Base-by-base conservation (phyloP, 2,329 filamentous ascomycete species). In the Pseudodiploospora longispora region DNA sequence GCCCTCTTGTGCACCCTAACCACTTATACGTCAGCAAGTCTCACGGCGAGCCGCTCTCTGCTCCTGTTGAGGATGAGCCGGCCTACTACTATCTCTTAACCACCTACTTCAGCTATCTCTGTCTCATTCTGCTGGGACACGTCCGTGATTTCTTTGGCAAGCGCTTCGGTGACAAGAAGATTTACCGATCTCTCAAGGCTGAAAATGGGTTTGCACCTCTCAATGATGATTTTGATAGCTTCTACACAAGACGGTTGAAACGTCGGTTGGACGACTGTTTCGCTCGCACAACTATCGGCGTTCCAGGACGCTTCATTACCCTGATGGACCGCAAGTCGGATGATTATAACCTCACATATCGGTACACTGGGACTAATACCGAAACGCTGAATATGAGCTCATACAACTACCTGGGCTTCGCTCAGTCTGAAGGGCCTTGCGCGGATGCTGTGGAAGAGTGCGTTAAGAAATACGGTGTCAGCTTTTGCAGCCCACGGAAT, bases 381-480 rank as follows among this genome's bases (percentile, higher is more conserved):
- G 88, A 98, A 66, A 97, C 93, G 0, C 72, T 98, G 57, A 98
- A 98, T 69, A 85, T 98, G 84, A 96, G 91, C 71, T 98, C 93
- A 1, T 98, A 98, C 76, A 98, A 98, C 68, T 98, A 98, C 62
- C 85, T 98, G 27, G 93, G 93, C 36, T 98, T 98, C 58, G 93
- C 93, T 41, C 93, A 98, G 65, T 96, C 93, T 0, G 90, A 97
- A 53, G 93, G 93, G 8, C 91, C 93, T 35, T 98, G 93, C 60
- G 93, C 93, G 38, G 91, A 97, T 63, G 84, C 87, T 10, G 87
- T 91, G 4, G 93, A 98, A 69, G 84, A 90, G 38, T 80, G 78
- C 38, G 81, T 95, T 52, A 82, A 80, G 65, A 90, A 85, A 59
- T 93, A 95, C 58, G 90, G 91, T 36, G 80, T 97, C 51, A 85